Percentiles rank a stretch among this genome's conserved stretches.
Evolutionary conservation across 768 basidiomycete species (phyloP).

Genomic region (Podaxis carcinomalis): DNA sequence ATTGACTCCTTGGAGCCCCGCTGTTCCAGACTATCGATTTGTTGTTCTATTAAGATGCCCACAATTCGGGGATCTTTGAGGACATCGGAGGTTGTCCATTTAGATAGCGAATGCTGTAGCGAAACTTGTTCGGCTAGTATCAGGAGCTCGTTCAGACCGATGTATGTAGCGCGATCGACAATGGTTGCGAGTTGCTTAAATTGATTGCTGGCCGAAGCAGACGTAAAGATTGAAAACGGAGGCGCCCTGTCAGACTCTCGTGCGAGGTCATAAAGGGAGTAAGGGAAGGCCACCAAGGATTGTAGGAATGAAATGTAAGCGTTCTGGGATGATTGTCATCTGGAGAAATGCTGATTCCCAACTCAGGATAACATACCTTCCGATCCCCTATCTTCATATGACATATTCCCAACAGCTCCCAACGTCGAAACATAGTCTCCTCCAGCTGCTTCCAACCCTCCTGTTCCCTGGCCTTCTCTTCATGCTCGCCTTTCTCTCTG

Average conservation of each 20-base stretch:
- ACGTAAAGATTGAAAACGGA: slow-evolving; percentile 33
- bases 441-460: slow-evolving; percentile 55
- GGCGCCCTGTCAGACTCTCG: slow-evolving; percentile 25
- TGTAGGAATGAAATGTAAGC: slow-evolving; percentile 55
- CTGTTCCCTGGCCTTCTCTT: slow-evolving; percentile 13
- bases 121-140: slow-evolving; percentile 47
- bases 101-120: slow-evolving; percentile 23
- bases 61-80: slow-evolving; percentile 22
- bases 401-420: slow-evolving; percentile 80
- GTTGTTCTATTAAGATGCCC: slow-evolving; percentile 60
- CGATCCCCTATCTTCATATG: slow-evolving; percentile 75
- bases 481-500: slow-evolving; percentile 19
- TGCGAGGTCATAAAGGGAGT: slow-evolving; percentile 34
- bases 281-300: slow-evolving; percentile 53
- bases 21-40: slow-evolving; percentile 50
- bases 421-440: slow-evolving; percentile 65
- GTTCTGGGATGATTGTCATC: slow-evolving; percentile 28
- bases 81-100: slow-evolving; percentile 1
- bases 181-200: slow-evolving; percentile 56
- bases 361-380: slow-evolving; percentile 41
- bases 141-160: slow-evolving; percentile 65
- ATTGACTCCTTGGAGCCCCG: slow-evolving; percentile 58
- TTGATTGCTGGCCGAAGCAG: slow-evolving; percentile 23
- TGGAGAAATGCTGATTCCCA: neutral
- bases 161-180: slow-evolving; percentile 62